Evolutionary conservation across 2,329 filamentous ascomycete genomes (phyloP), one percentile per base, ranked within the genome.

Genomic region (Ophiostoma triangulosporum): DNA sequence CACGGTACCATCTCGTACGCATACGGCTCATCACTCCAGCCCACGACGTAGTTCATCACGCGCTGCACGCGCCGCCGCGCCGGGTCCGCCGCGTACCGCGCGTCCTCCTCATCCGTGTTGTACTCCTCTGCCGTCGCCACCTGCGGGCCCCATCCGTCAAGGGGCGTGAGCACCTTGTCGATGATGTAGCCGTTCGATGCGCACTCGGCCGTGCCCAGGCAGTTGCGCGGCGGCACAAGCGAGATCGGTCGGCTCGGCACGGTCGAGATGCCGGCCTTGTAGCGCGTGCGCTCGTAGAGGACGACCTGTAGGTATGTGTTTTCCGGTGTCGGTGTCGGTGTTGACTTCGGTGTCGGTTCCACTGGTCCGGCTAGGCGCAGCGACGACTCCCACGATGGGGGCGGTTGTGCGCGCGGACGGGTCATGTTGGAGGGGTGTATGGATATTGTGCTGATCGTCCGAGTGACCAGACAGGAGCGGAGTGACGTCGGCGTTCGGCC

Each of bases 141-240:
- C 24, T 33, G 29, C 6, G 17, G n/a, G 11, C 33, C 50, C 48
- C 52, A 49, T 6, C 46, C 46, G n/a, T 54, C 53, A 12, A 63
- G 59, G 1, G 73, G 70, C 0, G 76, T 65, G 7, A 79, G 65
- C 31, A 76, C 68, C 58, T 75, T 73, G 48, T 75, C 73, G 57
- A 75, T 62, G 40, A 84, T 83, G 60, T 73, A 78, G n/a, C 75
- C 78, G 20, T 32, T 35, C 77, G 26, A n/a, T n/a, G 22, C 48
- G 5, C 15, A 17, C 8, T 73, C 73, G 43, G 72, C 71, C 58
- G 81, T 75, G 61, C 70, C 74, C 1, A 66, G 73, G 40, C 72
- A 71, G 59, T 81, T 75, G 61, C 70, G 74, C 1, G 67, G 62
- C 3, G 73, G 76, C 3, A 72, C 63, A 6, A 81, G 64, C n/a